Conservation (phyloP, 306 rosid species). For the Citrullus mucosospermus region DNA sequence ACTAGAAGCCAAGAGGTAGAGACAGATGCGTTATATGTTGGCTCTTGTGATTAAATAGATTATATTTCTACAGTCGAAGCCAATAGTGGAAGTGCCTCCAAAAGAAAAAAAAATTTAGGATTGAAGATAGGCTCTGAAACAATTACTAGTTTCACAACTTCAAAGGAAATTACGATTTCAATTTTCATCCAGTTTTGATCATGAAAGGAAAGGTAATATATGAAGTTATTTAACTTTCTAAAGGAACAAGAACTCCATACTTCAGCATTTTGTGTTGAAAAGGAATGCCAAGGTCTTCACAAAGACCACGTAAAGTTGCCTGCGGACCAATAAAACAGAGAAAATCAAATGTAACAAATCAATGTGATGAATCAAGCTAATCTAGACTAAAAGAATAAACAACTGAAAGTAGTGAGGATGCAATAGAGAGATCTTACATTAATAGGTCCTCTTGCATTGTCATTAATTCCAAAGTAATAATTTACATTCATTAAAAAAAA, state of each 20-base stretch:
- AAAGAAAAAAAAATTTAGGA: not conserved
- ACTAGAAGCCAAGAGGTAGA: not conserved
- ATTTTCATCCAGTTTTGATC: not conserved
- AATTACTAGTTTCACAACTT: not conserved
- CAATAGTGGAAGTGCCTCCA: not conserved
- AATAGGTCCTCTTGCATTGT: not conserved
- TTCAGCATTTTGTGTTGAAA: slow-evolving; percentile 61
- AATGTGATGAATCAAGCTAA: not conserved
- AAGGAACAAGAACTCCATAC: slow-evolving; percentile 26
- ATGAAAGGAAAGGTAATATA: not conserved
- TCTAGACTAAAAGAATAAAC: not conserved
- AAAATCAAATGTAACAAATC: not conserved
- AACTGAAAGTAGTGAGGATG: not conserved
- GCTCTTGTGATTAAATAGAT: not conserved
- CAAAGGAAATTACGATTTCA: not conserved
- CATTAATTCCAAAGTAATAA: not conserved
- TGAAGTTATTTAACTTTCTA: not conserved
- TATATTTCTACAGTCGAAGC: not conserved
- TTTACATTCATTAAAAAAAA: not conserved
- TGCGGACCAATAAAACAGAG: slow-evolving; percentile 16
- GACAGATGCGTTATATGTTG: not conserved
- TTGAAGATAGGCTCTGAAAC: not conserved
- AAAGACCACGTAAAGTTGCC: slow-evolving; percentile 56
- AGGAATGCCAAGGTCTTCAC: slow-evolving; percentile 61
- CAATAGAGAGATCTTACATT: slow-evolving; percentile 2